Base-by-base conservation (phyloP, 2,329 filamentous ascomycete species). In the Alternaria arborescens region DNA sequence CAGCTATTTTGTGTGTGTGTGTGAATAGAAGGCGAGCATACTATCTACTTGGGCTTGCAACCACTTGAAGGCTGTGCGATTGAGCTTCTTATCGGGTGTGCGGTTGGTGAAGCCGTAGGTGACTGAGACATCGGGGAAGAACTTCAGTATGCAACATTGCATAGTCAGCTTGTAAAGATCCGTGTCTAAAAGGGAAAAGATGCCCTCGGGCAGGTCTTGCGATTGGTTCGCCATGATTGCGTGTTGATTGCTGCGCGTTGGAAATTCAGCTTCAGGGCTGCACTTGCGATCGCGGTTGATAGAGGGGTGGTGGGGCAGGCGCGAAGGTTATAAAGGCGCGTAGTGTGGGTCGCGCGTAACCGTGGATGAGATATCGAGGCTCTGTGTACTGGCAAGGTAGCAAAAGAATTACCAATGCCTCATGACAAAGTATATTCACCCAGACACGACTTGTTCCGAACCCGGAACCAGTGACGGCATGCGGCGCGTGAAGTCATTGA, bases 141-240 rank as follows among this genome's bases (percentile, higher is more conserved):
- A 96, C 80, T 96, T 96, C 69, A 96, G 86, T 67, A 98, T 90
- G 63, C 78, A 80, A 54, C 78, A 97, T 89, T 99, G 95, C 95
- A 99, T 99, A 20, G 95, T 99, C 80, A 99, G 82, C 81, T 99
- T 99, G 87, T 97, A 99, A 62, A 99, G 80, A 77, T 91, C 88
- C 1, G 83, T 85, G 59, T 85, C 83, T 46, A 85, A 72, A n/a
- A 84, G 75, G 3, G 82, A 84, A 63, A 72, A 71, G 51, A 79
- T 65, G 70, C 77, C 77, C 70, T 78, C 77, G 6, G 81, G 78
- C 75, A 77, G 46, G 26, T 55, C 62, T 4, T 68, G 64, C 7
- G 62, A 40, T 41, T 54, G 46, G 8, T 55, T 47, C 20, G 70
- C 71, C 74, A 78, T 78, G 50, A 7, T 55, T 55, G 38, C 40